Conservation (phyloP, 805 yeast species). For the Scheffersomyces lignosus region DNA sequence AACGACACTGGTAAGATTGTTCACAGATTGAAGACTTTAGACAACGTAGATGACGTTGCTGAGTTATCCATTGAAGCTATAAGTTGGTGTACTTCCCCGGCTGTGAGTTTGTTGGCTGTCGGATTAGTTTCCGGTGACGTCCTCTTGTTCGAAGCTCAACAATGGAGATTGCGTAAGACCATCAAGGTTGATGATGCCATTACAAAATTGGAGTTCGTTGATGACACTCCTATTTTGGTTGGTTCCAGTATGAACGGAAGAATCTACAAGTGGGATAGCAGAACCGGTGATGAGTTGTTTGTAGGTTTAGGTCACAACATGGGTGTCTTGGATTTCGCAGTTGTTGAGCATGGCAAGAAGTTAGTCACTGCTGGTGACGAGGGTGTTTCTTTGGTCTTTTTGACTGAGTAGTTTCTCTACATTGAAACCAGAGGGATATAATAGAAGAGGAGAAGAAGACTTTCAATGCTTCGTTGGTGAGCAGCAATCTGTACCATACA, state of each 20-base stretch:
- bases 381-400: slow-evolving; percentile 81
- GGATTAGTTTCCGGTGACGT: slow-evolving; percentile 90
- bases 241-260: slow-evolving; percentile 84
- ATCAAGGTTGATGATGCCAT: slow-evolving; percentile 76
- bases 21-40: slow-evolving; percentile 64
- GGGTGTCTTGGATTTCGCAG: slow-evolving; percentile 87
- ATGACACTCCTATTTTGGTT: slow-evolving; percentile 55
- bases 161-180: slow-evolving; percentile 82
- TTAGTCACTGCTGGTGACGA: slow-evolving; percentile 95
- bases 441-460: too few species aligned
- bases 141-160: slow-evolving; percentile 75
- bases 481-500: too few species aligned
- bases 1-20: slow-evolving; percentile 71
- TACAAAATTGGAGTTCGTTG: slow-evolving; percentile 72
- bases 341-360: slow-evolving; percentile 64
- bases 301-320: slow-evolving; percentile 89
- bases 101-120: slow-evolving; percentile 65
- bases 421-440: neutral
- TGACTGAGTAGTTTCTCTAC: slow-evolving; percentile 9
- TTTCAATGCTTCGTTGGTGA: too few species aligned
- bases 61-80: slow-evolving; percentile 58
- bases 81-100: slow-evolving; percentile 65
- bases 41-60: slow-evolving; percentile 46
- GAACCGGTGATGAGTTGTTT: slow-evolving; percentile 77
- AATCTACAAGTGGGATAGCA: slow-evolving; percentile 83